phyloP scores from a whole-genome alignment of 2,329 filamentous ascomycete genomes.

The Fusarium denticulatum region DNA sequence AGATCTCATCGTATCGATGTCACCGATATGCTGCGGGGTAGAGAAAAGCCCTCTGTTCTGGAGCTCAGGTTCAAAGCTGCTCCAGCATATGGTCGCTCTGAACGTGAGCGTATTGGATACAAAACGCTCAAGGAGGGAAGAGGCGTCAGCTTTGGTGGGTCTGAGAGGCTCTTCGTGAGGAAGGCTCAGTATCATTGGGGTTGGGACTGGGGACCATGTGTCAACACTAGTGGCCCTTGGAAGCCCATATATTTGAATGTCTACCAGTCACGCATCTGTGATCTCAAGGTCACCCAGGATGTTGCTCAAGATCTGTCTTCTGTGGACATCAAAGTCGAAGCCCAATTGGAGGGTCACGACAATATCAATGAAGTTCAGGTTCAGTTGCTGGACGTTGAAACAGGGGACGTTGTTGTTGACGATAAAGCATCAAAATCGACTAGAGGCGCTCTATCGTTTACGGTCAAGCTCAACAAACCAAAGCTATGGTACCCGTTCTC shows the following conservation, averaged over 20 bases:
- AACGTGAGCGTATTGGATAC: not conserved
- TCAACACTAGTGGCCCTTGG: constrained; percentile 8
- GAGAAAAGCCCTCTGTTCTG: rapidly evolving
- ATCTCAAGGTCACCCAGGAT: not conserved
- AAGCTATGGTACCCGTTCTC: not conserved
- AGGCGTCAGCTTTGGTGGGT: not conserved
- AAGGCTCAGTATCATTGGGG: constrained; percentile 19
- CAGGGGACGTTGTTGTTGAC: rapidly evolving
- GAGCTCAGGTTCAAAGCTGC: not conserved
- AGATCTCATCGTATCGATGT: not conserved
- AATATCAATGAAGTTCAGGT: not conserved
- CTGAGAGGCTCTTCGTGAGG: not conserved
- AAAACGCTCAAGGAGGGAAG: not conserved
- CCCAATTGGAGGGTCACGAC: rapidly evolving
- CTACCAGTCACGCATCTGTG: not conserved
- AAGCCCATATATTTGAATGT: not conserved
- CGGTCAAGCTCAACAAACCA: not conserved
- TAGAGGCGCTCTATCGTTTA: rapidly evolving
- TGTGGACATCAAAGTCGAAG: not conserved
- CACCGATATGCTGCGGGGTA: rapidly evolving
- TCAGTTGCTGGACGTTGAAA: not conserved
- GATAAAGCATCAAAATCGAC: rapidly evolving
- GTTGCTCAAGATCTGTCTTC: not conserved
- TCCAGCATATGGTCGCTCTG: not conserved
- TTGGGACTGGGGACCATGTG: constrained; percentile 7